phyloP scores from a whole-genome alignment of 768 basidiomycete species.

The Porpolomopsis calyptriformis region DNA sequence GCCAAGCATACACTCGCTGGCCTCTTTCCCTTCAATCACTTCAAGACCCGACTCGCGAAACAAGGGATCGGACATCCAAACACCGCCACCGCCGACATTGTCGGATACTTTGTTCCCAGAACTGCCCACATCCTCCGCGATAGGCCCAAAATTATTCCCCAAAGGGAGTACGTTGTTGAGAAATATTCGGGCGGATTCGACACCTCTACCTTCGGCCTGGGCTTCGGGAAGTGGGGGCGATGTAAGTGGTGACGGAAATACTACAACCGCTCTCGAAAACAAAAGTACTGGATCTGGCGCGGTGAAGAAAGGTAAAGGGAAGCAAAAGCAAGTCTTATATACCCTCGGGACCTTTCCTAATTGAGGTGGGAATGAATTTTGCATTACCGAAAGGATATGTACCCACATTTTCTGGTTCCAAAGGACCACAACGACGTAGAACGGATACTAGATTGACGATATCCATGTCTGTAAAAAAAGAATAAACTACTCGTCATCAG shows the following conservation, averaged over 20 bases:
- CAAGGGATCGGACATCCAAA: slow-evolving; percentile 11
- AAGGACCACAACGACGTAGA: background rate
- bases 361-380: slow-evolving; percentile 11
- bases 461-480: too few relatives aligned
- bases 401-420: too few relatives aligned
- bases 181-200: slow-evolving; percentile 50
- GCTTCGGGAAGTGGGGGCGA: slow-evolving; percentile 12
- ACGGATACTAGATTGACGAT: background rate
- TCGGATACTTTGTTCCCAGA: slow-evolving; percentile 58
- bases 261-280: slow-evolving; percentile 10
- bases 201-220: slow-evolving; percentile 34
- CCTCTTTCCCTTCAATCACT: slow-evolving; percentile 16
- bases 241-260: slow-evolving; percentile 7
- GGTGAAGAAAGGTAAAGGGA: slow-evolving; percentile 70
- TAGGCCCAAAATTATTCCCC: slow-evolving; percentile 36
- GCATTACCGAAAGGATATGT: background rate
- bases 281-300: slow-evolving; percentile 22
- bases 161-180: slow-evolving; percentile 57
- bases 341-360: slow-evolving; percentile 43
- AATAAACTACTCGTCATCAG: slow-evolving; percentile 1
- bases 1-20: slow-evolving; percentile 13
- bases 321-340: slow-evolving; percentile 79
- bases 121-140: slow-evolving; percentile 37
- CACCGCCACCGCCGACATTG: slow-evolving; percentile 41
- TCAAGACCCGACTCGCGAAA: slow-evolving; percentile 15